Evolutionary conservation across 2,329 filamentous ascomycete species (phyloP).

Genomic region (Lachnellula cervina): DNA sequence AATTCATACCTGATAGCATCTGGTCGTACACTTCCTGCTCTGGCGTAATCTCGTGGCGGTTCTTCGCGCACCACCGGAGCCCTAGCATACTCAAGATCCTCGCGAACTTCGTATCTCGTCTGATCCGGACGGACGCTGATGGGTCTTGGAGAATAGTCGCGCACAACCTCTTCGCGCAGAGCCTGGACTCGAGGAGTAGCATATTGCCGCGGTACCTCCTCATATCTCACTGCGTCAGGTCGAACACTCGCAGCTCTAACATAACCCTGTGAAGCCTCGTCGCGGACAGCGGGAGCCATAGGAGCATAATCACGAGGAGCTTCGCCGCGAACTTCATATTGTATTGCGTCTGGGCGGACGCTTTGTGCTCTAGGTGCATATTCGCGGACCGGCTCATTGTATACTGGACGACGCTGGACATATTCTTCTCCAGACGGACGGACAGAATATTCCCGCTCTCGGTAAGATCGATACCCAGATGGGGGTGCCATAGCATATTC

Average conservation of each 20-base stretch:
- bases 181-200: slow-evolving; percentile 38
- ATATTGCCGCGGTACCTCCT: slow-evolving; percentile 36
- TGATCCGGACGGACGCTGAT: slow-evolving; percentile 35
- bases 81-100: slow-evolving; percentile 33
- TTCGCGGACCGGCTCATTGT: slow-evolving; percentile 46
- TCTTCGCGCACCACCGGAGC: slow-evolving; percentile 33
- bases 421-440: slow-evolving; percentile 41
- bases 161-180: slow-evolving; percentile 36
- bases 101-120: slow-evolving; percentile 21
- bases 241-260: slow-evolving; percentile 47
- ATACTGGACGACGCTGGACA: slow-evolving; percentile 39
- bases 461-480: slow-evolving; percentile 45
- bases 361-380: slow-evolving; percentile 46
- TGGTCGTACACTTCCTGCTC: slow-evolving; percentile 51
- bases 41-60: slow-evolving; percentile 43
- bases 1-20: slow-evolving; percentile 35
- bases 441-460: slow-evolving; percentile 53
- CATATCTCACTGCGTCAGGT: slow-evolving; percentile 43
- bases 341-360: slow-evolving; percentile 47
- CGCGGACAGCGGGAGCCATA: slow-evolving; percentile 34
- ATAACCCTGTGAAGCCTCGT: slow-evolving; percentile 37
- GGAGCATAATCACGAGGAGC: slow-evolving; percentile 36
- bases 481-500: slow-evolving; percentile 48
- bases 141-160: slow-evolving; percentile 29
- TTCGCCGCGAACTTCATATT: slow-evolving; percentile 35